Base-by-base conservation (phyloP, 352 stramenopile species). In the Aphanomyces astaci region DNA sequence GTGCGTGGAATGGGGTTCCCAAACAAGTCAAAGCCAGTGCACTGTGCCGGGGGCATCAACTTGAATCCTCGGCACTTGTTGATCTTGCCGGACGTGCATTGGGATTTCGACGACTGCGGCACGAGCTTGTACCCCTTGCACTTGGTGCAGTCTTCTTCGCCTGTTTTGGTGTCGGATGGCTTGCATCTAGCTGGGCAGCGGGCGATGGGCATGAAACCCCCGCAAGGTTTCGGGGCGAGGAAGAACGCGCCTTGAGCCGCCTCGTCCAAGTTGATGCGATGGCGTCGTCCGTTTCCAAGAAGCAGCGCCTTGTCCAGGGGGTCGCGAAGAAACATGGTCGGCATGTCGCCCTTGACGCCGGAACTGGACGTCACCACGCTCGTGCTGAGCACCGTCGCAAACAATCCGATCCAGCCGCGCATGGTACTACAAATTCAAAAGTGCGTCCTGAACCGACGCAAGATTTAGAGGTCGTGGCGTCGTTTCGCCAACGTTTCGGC, bases 11-110 rank as follows among this genome's bases (percentile, higher is more conserved):
- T 30, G 40, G 22, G 1, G 40, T 49, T 49, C 15, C 48, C 48
- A 28, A 28, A 22, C 48, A 28, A 17, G 0, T 59, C 51, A 19
- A 15, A 22, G 32, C 9, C 39, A 2, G 48, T 19, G 62, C 62
- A 68, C 32, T 57, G 57, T 13, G 62, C 62, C 10, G 17, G 9
- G 3, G 62, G 62, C 62, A 68, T 68, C 32, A 68, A 59, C 7
- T 28, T 19, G 43, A 60, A 53, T 7, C 25, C 36, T 22, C 39
- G n/a, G 43, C 62, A 68, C 17, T 3, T 59, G 43, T 56, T 43
- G 46, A 4, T 33, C 7, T n/a, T 22, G 7, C 5, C 7, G 0
- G 13, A 28, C 30, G 13, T 31, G 43, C 62, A 68, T 43, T 68
- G 62, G 1, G 51, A 15, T 19, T 25, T 36, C 13, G 15, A n/a